phyloP scores from a whole-genome alignment of 305 asterid species.

The Fraxinus nigra region DNA sequence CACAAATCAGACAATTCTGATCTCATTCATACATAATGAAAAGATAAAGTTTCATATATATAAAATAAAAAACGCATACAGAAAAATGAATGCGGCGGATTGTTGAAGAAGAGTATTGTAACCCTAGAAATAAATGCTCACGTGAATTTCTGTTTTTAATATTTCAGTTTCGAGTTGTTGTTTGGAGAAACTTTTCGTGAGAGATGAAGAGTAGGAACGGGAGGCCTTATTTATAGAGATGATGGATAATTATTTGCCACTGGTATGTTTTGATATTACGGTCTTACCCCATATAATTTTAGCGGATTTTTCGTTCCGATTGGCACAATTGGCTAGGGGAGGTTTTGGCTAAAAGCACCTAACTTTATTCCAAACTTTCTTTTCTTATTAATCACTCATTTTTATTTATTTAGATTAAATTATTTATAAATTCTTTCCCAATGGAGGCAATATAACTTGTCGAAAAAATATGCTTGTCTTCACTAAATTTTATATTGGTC shows the following conservation, averaged over 20 bases:
- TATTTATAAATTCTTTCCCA: too few relatives aligned
- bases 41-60: background rate
- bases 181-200: conserved; percentile 3
- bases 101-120: conserved; percentile 13
- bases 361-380: background rate
- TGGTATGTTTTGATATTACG: conserved; percentile 22
- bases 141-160: background rate
- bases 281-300: conserved; percentile 13
- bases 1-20: background rate
- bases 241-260: conserved; percentile 13
- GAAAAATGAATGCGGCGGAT: background rate
- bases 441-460: too few relatives aligned
- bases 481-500: too few relatives aligned
- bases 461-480: too few relatives aligned
- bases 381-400: background rate
- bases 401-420: too few relatives aligned
- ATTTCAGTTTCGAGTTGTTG: background rate
- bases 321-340: background rate
- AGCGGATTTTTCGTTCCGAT: background rate
- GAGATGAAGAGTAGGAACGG: background rate
- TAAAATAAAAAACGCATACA: conserved; percentile 6
- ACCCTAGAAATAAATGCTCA: conserved; percentile 26
- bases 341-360: background rate
- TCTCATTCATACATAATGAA: background rate
- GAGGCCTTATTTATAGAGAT: conserved; percentile 2